Evolutionary conservation across 2,329 filamentous ascomycete genomes (phyloP).

Genomic region (Tolypocladium inflatum): DNA sequence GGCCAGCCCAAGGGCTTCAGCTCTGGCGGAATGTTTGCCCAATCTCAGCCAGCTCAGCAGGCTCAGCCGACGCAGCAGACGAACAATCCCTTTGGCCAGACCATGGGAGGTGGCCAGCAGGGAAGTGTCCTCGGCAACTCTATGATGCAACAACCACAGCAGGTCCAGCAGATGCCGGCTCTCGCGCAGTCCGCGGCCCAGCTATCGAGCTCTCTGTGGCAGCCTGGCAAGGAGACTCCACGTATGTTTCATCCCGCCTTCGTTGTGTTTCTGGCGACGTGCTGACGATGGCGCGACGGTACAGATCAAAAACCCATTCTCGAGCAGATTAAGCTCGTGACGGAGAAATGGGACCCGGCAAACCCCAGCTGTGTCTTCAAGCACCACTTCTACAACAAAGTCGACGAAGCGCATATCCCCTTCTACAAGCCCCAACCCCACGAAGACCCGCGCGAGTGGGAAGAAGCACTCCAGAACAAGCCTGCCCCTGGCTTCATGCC

Average conservation of each 20-base stretch:
- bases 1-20: constrained; percentile 26
- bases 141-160: constrained; percentile 25
- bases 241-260: constrained; percentile 24
- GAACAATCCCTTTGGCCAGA: constrained; percentile 19
- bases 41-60: constrained; percentile 24
- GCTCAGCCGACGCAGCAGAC: constrained; percentile 16
- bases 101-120: constrained; percentile 25
- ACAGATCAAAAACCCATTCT: constrained; percentile 59
- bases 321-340: constrained; percentile 62
- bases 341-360: constrained; percentile 64
- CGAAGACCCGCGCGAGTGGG: constrained; percentile 73
- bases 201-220: constrained; percentile 42
- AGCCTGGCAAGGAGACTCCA: constrained; percentile 39
- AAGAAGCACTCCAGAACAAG: constrained; percentile 73
- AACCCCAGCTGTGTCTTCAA: constrained; percentile 65
- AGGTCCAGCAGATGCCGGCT: constrained; percentile 30
- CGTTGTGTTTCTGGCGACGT: not conserved
- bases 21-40: constrained; percentile 25
- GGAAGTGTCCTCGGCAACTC: constrained; percentile 19
- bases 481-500: constrained; percentile 69
- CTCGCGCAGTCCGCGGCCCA: constrained; percentile 36
- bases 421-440: constrained; percentile 62
- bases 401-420: constrained; percentile 63
- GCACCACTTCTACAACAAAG: constrained; percentile 81
- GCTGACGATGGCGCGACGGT: constrained; percentile 1